Evolutionary conservation across 78 protist species (phyloP), one percentile per base, ranked within the genome.

Genomic region (Dictyostelium brefeldianum): DNA sequence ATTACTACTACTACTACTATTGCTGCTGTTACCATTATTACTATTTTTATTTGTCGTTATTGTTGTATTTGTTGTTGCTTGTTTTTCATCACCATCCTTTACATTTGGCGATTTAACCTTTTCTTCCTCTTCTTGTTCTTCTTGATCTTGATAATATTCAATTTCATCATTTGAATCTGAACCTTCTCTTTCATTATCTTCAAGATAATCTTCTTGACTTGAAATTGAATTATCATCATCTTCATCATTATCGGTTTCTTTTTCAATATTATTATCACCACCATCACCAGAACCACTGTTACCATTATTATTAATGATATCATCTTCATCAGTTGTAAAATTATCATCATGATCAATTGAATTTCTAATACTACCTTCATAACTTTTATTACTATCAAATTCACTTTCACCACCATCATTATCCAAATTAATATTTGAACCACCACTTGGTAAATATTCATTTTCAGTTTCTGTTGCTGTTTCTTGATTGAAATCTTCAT

Each of bases 401-500:
- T 78, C 83, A 18, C 56, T 54, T 54, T 78, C 82, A 53, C 4
- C 48, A 0, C 41, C 83, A n/a, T n/a, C n/a, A n/a, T n/a, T n/a
- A 54, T 78, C 29, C 1, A 20, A 8, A 31, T n/a, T 18, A 1
- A 22, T 48, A 74, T 22, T 74, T 74, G 54, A 18, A 74, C n/a
- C n/a, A n/a, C 41, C 17, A 65, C 43, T n/a, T 43, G 65, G 2
- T 25, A 14, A 0, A 14, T 20, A 48, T 22, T 43, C 36, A 78
- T 43, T 78, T 18, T 36, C 51, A 3, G 83, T 43, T 31, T 43
- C 50, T 17, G 83, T 54, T 14, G 83, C 14, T 18, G 48, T 54
- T n/a, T 78, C 46, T n/a, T 51, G 31, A 78, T 43, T 48, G 15
- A 54, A 78, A 36, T 78, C 83, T 36, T 54, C 71, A 78, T 17